phyloP scores from a whole-genome alignment of 2,329 filamentous ascomycete species.

The Camillea tinctor region DNA sequence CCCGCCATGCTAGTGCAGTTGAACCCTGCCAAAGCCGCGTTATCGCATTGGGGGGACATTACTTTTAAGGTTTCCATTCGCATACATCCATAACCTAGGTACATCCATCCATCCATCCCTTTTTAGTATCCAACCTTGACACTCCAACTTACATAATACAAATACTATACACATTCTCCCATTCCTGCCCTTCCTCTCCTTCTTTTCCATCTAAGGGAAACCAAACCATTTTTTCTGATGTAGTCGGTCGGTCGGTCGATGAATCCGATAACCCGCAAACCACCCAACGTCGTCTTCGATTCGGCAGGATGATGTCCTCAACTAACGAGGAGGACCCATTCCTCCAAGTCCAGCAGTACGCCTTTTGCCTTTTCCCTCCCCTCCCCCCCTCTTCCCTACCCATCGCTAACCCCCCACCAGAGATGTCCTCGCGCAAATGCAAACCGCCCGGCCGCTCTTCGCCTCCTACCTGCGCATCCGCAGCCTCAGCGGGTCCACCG shows the following conservation, averaged over 20 bases:
- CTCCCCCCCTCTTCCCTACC: neutral
- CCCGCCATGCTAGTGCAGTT: too few species aligned
- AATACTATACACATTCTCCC: neutral
- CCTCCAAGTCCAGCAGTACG: conserved; percentile 70
- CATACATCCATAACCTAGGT: too few species aligned
- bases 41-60: too few species aligned
- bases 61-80: too few species aligned
- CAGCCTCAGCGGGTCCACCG: conserved; percentile 64
- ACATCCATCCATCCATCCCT: too few species aligned
- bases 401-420: conserved; percentile 42
- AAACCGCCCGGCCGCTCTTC: conserved; percentile 81
- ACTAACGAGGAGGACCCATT: conserved; percentile 68
- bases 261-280: conserved; percentile 10
- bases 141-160: neutral
- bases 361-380: conserved; percentile 7
- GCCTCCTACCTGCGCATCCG: conserved; percentile 94
- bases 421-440: conserved; percentile 83
- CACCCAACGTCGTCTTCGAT: conserved; percentile 20
- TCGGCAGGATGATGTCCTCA: conserved; percentile 62
- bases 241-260: conserved; percentile 27
- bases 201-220: neutral
- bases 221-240: conserved; percentile 10
- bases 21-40: too few species aligned
- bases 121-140: too few species aligned
- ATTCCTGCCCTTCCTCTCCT: neutral